Conservation (phyloP, 2,329 filamentous ascomycete species). For the Colletotrichum sp. region DNA sequence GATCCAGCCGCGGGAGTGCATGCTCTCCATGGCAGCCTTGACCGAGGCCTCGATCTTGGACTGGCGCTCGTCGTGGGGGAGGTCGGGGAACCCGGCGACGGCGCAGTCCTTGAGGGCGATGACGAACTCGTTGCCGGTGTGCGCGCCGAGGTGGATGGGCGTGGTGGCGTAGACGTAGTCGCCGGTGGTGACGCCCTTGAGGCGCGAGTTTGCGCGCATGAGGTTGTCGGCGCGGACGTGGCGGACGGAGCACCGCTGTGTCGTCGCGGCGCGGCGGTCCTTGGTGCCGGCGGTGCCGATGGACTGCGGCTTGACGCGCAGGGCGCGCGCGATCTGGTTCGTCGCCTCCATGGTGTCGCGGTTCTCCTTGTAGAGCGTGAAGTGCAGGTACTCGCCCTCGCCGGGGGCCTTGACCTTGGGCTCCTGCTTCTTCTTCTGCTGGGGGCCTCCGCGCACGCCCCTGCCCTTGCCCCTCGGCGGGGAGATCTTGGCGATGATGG, state of each 20-base stretch:
- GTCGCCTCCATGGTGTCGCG: conserved; percentile 95
- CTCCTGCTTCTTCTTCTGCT: conserved; percentile 19
- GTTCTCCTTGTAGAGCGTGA: conserved; percentile 95
- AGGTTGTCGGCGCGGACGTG: conserved; percentile 62
- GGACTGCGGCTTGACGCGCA: conserved; percentile 76
- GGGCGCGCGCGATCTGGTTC: conserved; percentile 73
- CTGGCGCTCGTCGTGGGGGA: conserved; percentile 22
- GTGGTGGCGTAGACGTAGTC: conserved; percentile 80
- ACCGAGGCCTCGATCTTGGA: conserved; percentile 42
- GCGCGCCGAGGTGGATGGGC: conserved; percentile 80
- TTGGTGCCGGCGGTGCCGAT: conserved; percentile 87
- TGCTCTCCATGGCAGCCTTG: conserved; percentile 65
- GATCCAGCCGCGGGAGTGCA: conserved; percentile 82
- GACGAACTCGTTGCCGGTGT: conserved; percentile 89
- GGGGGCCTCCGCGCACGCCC: conserved; percentile 28
- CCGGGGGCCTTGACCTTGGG: conserved; percentile 23
- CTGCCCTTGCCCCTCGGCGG: conserved; percentile 39
- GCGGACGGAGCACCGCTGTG: conserved; percentile 76
- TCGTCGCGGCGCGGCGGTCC: conserved; percentile 85
- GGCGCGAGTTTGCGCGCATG: conserved; percentile 66
- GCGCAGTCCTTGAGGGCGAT: conserved; percentile 89
- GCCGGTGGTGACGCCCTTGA: conserved; percentile 71
- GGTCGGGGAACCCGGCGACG: conserved; percentile 43
- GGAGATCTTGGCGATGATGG: conserved; percentile 71
- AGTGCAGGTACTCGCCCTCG: conserved; percentile 81